A percentile compares a stretch with the other conserved stretches of the same genome.
Conservation (phyloP, 208 protist species). For the Tritrichomonas foetus region DNA sequence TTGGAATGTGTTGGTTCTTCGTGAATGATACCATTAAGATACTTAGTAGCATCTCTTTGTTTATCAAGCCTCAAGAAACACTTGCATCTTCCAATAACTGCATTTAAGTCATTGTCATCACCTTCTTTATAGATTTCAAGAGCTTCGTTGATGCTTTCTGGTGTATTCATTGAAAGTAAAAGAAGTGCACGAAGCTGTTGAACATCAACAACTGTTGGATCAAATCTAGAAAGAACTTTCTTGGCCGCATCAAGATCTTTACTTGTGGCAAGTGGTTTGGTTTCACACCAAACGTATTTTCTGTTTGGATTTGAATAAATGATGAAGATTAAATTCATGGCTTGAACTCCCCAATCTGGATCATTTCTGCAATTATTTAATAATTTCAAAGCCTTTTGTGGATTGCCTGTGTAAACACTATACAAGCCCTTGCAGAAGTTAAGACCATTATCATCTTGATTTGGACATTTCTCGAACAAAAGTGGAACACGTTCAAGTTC, state of each 20-base stretch:
- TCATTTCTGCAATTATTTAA: background rate
- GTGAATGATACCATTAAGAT: background rate
- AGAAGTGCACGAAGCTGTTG: background rate
- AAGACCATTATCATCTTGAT: background rate
- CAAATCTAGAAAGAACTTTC: background rate
- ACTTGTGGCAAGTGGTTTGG: background rate
- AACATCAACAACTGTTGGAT: background rate
- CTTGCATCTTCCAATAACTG: background rate
- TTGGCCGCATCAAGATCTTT: constrained; percentile 3
- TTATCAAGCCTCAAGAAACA: background rate
- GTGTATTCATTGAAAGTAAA: background rate
- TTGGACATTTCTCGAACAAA: background rate
- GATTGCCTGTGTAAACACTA: background rate
- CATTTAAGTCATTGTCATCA: background rate
- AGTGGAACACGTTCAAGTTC: background rate
- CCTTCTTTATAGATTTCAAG: background rate
- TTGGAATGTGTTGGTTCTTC: background rate
- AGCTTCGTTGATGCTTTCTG: background rate
- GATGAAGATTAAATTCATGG: background rate
- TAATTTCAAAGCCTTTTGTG: background rate
- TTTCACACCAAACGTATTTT: constrained; percentile 33
- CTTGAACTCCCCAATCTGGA: background rate
- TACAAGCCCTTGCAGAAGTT: constrained; percentile 12
- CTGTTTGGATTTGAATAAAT: background rate
- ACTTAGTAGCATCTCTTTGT: background rate